Percentiles rank a stretch among this genome's conserved stretches.
phyloP scores from a whole-genome alignment of 2,329 filamentous ascomycete genomes.

The Aspergillus caelatus region DNA sequence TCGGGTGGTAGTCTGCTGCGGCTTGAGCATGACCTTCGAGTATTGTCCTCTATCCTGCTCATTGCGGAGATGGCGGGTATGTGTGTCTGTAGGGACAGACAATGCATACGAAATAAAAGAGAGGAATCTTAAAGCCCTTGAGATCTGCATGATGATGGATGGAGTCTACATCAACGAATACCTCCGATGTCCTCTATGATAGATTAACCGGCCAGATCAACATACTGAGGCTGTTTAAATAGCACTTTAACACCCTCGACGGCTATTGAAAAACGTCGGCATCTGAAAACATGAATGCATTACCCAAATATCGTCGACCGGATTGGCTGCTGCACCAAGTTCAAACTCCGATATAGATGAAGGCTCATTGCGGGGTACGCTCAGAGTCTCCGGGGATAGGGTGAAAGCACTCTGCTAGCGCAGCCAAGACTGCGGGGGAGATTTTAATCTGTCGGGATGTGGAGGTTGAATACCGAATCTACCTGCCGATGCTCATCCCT shows the following conservation, averaged over 20 bases:
- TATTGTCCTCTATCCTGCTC: neutral
- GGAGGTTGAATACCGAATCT: too few relatives aligned
- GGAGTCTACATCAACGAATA: too few relatives aligned
- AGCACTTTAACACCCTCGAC: neutral
- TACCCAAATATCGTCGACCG: neutral
- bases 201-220: accelerated
- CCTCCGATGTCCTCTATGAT: too few relatives aligned
- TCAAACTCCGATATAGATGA: neutral
- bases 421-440: neutral
- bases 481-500: too few relatives aligned
- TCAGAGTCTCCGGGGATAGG: neutral
- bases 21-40: neutral
- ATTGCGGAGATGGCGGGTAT: neutral
- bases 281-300: accelerated
- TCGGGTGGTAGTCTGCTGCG: neutral
- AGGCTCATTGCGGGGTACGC: neutral
- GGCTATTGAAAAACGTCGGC: neutral
- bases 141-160: neutral
- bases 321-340: neutral
- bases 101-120: neutral
- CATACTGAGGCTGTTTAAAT: neutral
- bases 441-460: neutral
- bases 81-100: neutral
- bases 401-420: neutral
- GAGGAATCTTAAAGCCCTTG: neutral